Evolutionary conservation across 768 basidiomycete species (phyloP).

Genomic region (Suillus paluster): DNA sequence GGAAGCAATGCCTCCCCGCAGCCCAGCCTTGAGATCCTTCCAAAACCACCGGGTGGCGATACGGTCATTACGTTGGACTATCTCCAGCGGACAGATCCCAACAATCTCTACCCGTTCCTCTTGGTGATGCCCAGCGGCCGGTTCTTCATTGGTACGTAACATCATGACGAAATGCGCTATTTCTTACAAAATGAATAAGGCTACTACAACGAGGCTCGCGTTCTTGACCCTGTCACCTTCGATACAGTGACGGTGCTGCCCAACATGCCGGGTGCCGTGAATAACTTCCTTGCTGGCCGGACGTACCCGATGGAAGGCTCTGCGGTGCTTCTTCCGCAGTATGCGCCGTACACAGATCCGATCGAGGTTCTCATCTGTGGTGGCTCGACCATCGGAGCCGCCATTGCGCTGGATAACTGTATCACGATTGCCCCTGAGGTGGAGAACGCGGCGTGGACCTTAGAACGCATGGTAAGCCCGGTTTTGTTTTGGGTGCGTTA

Average conservation of each 20-base stretch:
- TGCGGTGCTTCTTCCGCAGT: slow-evolving; percentile 69
- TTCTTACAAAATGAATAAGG: slow-evolving; percentile 39
- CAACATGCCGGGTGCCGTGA: slow-evolving; percentile 77
- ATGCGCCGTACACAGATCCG: slow-evolving; percentile 75
- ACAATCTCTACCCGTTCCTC: slow-evolving; percentile 82
- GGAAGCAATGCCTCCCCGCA: slow-evolving; percentile 70
- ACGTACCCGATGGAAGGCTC: slow-evolving; percentile 81
- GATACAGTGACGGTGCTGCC: slow-evolving; percentile 62
- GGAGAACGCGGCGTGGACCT: slow-evolving; percentile 61
- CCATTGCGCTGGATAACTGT: slow-evolving; percentile 66
- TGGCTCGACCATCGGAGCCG: slow-evolving; percentile 65
- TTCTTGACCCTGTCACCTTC: slow-evolving; percentile 70
- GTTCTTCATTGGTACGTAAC: slow-evolving; percentile 65
- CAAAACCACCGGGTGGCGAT: slow-evolving; percentile 64
- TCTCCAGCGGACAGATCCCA: slow-evolving; percentile 73
- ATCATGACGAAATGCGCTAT: neutral
- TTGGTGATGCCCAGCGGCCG: slow-evolving; percentile 69
- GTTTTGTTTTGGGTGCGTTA: neutral
- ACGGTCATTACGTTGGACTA: slow-evolving; percentile 67
- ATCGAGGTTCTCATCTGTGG: slow-evolving; percentile 75
- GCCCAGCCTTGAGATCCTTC: slow-evolving; percentile 74
- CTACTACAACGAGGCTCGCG: slow-evolving; percentile 83
- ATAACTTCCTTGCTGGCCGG: slow-evolving; percentile 71
- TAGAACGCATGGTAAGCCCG: slow-evolving; percentile 77
- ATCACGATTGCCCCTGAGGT: slow-evolving; percentile 70